A percentile compares a stretch with the other conserved stretches of the same genome.
phyloP scores from a whole-genome alignment of 2,329 filamentous ascomycete species.

The Penicillium occitanis region DNA sequence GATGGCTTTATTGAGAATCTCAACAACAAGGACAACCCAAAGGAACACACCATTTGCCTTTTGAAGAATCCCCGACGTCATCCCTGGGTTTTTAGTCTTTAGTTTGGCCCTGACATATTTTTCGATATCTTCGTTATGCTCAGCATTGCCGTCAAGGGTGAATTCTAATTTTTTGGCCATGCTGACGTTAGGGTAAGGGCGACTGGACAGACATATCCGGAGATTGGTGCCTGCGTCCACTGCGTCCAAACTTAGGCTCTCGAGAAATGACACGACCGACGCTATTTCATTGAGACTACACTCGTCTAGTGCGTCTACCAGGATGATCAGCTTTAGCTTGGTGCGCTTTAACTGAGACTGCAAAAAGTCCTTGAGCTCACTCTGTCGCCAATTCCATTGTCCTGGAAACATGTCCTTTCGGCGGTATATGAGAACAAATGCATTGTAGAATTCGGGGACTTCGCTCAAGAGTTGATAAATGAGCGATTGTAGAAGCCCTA shows the following conservation, averaged over 20 bases:
- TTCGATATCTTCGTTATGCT: background rate
- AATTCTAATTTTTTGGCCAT: background rate
- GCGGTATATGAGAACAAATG: background rate
- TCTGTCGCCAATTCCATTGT: background rate
- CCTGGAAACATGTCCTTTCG: background rate
- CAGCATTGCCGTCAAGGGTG: constrained; percentile 17
- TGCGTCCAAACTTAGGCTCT: background rate
- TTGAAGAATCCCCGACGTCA: constrained; percentile 27
- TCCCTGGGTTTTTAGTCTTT: background rate
- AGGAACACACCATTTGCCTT: constrained; percentile 45
- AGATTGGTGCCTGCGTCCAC: background rate
- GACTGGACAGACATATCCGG: constrained; percentile 11
- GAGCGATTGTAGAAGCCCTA: background rate
- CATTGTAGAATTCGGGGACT: background rate
- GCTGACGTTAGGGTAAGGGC: constrained; percentile 7
- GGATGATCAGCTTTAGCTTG: background rate
- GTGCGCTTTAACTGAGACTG: background rate
- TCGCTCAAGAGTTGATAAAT: background rate
- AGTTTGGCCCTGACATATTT: background rate
- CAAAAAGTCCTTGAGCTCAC: background rate
- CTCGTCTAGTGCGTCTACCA: constrained; percentile 8
- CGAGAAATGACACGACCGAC: background rate
- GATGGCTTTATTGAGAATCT: constrained; percentile 42
- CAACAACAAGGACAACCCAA: constrained; percentile 45
- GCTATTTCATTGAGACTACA: background rate